A percentile compares a stretch with the other conserved stretches of the same genome.
Evolutionary conservation across 257 asterid genomes (phyloP).

Genomic region (Solanum rostratum): DNA sequence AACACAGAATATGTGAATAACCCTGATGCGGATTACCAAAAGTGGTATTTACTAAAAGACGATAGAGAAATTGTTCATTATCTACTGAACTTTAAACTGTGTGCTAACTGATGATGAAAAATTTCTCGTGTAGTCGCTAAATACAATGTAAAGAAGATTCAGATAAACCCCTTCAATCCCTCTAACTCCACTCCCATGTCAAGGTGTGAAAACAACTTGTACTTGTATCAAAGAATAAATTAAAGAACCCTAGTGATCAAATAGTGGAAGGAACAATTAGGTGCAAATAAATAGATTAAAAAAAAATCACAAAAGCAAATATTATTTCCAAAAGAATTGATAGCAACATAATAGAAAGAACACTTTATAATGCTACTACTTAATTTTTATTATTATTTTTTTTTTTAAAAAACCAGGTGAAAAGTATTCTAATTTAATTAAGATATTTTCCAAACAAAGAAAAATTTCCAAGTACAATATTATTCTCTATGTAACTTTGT

Average conservation of each 20-base stretch:
- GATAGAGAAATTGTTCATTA: not conserved
- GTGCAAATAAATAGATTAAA: not conserved
- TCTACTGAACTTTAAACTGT: not conserved
- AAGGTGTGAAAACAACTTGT: not conserved
- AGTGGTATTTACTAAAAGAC: not conserved
- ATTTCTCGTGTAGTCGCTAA: not conserved
- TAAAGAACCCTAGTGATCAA: not conserved
- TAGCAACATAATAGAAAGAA: not conserved
- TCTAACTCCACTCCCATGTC: not conserved
- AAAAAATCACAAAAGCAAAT: not conserved
- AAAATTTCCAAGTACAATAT: not conserved
- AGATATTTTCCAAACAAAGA: constrained; percentile 1
- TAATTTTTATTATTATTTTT: no score
- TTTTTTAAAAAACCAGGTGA: not conserved
- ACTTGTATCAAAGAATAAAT: not conserved
- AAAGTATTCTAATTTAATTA: not conserved
- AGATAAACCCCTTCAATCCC: not conserved
- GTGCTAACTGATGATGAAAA: not conserved
- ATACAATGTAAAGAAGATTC: not conserved
- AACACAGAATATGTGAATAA: not conserved
- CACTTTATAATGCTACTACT: not conserved
- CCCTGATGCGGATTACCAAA: not conserved
- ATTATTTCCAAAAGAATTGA: not conserved
- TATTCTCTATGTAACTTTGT: not conserved
- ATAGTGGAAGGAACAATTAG: not conserved